These are phyloP conservation scores for Pyrus bretschneideri DNA, from an alignment of 306 rosid genomes.

Conservation along the genomic window DNA sequence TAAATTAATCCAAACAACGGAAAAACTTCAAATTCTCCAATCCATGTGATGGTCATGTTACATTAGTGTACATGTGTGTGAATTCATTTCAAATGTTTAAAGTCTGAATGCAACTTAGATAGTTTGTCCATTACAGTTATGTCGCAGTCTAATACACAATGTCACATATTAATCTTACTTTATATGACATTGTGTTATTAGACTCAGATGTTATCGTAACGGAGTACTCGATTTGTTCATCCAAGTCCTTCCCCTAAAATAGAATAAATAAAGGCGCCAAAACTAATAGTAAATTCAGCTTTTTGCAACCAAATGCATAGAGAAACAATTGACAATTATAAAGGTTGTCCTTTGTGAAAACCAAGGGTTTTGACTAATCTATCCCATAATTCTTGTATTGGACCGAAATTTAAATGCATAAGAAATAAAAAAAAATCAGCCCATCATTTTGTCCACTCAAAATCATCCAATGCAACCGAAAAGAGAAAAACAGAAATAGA, in stretches of 20 bases:
- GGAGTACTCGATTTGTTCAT: too few relatives aligned
- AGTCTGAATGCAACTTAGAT: too few relatives aligned
- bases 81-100: too few relatives aligned
- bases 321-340: neutral
- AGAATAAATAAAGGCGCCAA: neutral
- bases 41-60: neutral
- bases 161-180: too few relatives aligned
- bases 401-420: neutral
- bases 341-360: neutral
- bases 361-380: neutral
- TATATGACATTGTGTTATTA: too few relatives aligned
- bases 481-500: neutral
- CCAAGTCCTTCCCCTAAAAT: too few relatives aligned
- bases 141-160: too few relatives aligned
- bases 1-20: neutral
- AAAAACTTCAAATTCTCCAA: neutral
- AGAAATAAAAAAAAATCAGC: neutral
- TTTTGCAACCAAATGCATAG: neutral
- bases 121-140: too few relatives aligned
- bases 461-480: neutral
- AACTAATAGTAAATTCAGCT: neutral
- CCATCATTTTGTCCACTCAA: neutral
- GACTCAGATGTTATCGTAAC: too few relatives aligned
- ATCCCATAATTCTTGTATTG: neutral
- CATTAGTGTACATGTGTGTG: too few relatives aligned